Evolutionary conservation across 495 filamentous ascomycete genomes (phyloP).

Genomic region (Penicillium paxilli): DNA sequence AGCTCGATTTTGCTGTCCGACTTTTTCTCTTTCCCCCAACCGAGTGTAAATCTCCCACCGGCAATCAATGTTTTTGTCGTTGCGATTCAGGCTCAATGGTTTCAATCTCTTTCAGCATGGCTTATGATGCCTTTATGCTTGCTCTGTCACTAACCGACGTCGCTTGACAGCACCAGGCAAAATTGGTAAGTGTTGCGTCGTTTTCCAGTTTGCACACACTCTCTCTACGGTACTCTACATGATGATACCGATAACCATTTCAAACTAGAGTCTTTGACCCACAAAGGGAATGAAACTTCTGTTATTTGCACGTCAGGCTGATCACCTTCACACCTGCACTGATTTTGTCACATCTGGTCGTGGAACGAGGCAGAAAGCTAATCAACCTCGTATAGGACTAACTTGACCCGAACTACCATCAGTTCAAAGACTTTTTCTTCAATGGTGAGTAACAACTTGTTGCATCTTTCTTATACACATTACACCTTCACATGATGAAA

Average conservation of each 20-base stretch:
- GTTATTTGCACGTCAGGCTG: slow-evolving; percentile 99
- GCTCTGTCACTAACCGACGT: slow-evolving; percentile 1
- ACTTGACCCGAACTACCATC: slow-evolving; percentile 5
- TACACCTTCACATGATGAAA: slow-evolving; percentile 60
- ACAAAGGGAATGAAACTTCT: slow-evolving; percentile 82
- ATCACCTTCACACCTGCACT: slow-evolving; percentile 40
- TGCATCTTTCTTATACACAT: slow-evolving; percentile 1
- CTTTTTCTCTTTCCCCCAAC: slow-evolving; percentile 19
- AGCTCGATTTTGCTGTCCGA: slow-evolving; percentile 2
- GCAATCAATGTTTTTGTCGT: slow-evolving; percentile 20
- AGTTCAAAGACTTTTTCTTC: not conserved
- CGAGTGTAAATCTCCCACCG: slow-evolving; percentile 15
- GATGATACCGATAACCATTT: slow-evolving; percentile 77
- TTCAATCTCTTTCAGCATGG: not conserved
- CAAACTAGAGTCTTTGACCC: slow-evolving; percentile 99
- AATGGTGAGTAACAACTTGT: slow-evolving; percentile 28
- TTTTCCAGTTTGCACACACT: slow-evolving; percentile 6
- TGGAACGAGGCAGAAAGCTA: slow-evolving; percentile 27
- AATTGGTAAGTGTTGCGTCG: slow-evolving; percentile 21
- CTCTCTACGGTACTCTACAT: slow-evolving; percentile 30
- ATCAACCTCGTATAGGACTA: slow-evolving; percentile 24
- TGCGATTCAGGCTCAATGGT: not conserved
- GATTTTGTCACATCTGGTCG: slow-evolving; percentile 12
- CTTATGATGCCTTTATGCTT: not conserved
- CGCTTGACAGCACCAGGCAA: not conserved